Evolutionary conservation across 768 basidiomycete genomes (phyloP).

Genomic region (Mycena polygramma): DNA sequence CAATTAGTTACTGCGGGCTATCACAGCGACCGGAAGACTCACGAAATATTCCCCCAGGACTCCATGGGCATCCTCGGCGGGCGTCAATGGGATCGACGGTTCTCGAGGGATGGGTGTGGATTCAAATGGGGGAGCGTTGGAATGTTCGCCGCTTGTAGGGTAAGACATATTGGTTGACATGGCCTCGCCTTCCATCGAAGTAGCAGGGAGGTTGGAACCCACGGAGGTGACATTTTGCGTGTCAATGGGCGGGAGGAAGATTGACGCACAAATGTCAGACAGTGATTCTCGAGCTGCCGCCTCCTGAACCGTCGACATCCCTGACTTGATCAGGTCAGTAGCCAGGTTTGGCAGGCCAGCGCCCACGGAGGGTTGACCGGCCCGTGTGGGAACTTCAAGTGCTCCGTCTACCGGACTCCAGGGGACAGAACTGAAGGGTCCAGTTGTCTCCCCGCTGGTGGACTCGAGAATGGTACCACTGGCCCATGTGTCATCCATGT

Average conservation of each 20-base stretch:
- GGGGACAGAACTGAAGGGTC: neutral
- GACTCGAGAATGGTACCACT: neutral
- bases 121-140: neutral
- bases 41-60: constrained; percentile 23
- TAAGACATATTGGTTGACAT: neutral
- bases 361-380: too few relatives aligned
- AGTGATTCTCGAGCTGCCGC: constrained; percentile 4
- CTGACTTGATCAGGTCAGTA: neutral
- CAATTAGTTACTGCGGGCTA: neutral
- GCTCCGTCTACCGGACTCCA: neutral
- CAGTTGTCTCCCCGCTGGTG: constrained; percentile 3
- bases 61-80: constrained; percentile 4
- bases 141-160: neutral
- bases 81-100: neutral
- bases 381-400: too few relatives aligned
- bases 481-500: constrained; percentile 1
- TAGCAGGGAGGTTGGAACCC: neutral
- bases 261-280: neutral
- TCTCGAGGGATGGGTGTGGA: neutral
- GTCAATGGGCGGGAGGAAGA: neutral
- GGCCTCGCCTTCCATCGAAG: neutral
- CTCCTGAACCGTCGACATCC: neutral
- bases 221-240: neutral
- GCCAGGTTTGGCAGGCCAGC: neutral
- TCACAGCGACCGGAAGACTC: neutral